Evolutionary conservation across 768 basidiomycete species (phyloP), one percentile per base, ranked within the genome.

Genomic region (Tremella yokohamensis): DNA sequence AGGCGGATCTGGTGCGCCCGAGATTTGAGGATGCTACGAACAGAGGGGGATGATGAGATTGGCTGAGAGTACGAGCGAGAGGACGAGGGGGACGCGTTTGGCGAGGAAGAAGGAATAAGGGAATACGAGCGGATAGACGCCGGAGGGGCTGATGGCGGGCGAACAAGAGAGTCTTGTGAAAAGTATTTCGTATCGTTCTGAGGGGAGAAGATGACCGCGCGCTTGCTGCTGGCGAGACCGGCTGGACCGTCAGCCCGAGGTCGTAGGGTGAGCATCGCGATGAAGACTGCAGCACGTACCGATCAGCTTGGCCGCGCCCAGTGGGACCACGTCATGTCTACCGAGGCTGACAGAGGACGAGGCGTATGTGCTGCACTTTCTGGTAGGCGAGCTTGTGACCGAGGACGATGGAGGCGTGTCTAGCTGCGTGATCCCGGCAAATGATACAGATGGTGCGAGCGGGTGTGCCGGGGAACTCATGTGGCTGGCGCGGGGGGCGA

Each of bases 181-280:
- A 69, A 72, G 55, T 62, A 52, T 54, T 62, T 63, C 13, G 61
- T 60, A 26, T 63, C 56, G 38, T 56, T 59, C 22, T 50, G 58
- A 15, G 63, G 60, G 4, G 68, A 66, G 54, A 65, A 70, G 47
- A 60, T 59, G 49, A 68, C 69, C 18, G 52, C 66, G 19, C 68
- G 56, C 22, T 16, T 45, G n/a, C 22, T 45, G 42, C 4, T n/a
- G 22, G n/a, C 6, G 6, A 45, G n/a, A 16, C 42, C 42, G 42
- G 42, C 42, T 45, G 42, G 7, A 34, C 22, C 4, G 39, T 40
- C 39, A 40, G 39, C 39, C n/a, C n/a, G n/a, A n/a, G n/a, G n/a
- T n/a, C n/a, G n/a, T n/a, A n/a, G n/a, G n/a, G n/a, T n/a, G n/a
- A n/a, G n/a, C n/a, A n/a, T n/a, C n/a, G n/a, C n/a, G n/a, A n/a